These are phyloP conservation scores for Neurospora africana DNA, from an alignment of 495 filamentous ascomycete genomes.

Conservation along the genomic window DNA sequence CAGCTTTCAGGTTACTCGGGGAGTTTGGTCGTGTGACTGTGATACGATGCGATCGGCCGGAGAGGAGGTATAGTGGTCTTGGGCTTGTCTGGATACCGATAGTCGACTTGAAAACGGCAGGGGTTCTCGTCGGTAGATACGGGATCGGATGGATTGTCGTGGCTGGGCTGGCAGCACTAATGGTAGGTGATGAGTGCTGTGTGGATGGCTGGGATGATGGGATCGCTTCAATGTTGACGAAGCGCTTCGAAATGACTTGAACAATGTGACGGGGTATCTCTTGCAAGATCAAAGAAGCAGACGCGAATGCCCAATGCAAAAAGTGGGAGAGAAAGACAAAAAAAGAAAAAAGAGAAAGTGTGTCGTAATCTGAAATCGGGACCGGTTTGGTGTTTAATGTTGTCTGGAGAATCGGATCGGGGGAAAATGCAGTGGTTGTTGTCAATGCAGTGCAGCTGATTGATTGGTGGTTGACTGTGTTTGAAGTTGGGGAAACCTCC, in stretches of 20 bases:
- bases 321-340: neutral
- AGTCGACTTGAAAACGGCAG: neutral
- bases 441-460: neutral
- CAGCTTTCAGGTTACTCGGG: neutral
- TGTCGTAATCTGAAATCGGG: neutral
- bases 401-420: neutral
- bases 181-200: neutral
- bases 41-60: neutral
- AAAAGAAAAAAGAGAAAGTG: neutral
- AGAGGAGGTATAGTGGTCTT: neutral
- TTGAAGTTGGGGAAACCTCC: neutral
- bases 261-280: neutral
- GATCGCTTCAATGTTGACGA: neutral
- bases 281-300: neutral
- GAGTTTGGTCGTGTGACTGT: neutral
- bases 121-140: neutral
- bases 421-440: neutral
- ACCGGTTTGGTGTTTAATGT: neutral
- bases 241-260: neutral
- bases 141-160: neutral
- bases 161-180: neutral
- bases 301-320: neutral
- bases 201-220: neutral
- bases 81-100: neutral
- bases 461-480: neutral